These are phyloP conservation scores for Candida pseudocylindracea DNA, from an alignment of 1,139 yeast species.

Conservation along the genomic window DNA sequence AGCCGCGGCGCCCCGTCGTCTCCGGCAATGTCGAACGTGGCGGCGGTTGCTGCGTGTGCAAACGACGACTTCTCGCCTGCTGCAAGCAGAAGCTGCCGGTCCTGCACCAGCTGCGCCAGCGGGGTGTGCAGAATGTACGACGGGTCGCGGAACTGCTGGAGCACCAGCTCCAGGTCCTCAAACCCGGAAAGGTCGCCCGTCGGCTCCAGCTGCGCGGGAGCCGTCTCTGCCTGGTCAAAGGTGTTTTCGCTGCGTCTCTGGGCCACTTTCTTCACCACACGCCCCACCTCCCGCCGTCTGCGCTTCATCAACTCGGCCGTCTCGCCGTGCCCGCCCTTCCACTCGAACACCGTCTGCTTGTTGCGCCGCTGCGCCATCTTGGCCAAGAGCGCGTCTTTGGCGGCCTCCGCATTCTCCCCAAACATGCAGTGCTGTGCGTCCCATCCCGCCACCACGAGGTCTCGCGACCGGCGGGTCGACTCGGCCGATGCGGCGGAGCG, in stretches of 20 bases:
- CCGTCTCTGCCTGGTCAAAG: too few species aligned
- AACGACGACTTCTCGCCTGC: conserved; percentile 21
- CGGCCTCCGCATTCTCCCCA: conserved; percentile 52
- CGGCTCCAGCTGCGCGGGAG: conserved; percentile 25
- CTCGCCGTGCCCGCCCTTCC: conserved; percentile 24
- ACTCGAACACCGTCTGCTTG: conserved; percentile 89
- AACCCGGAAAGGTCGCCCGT: conserved; percentile 24
- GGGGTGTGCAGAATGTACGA: conserved; percentile 81
- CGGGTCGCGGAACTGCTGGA: conserved; percentile 51
- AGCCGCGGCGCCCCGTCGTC: conserved; percentile 54
- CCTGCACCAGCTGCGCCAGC: conserved; percentile 60
- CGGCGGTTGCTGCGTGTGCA: conserved; percentile 64
- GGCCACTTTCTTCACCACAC: conserved; percentile 56
- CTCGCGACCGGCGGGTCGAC: conserved; percentile 68
- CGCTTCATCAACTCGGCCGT: conserved; percentile 65
- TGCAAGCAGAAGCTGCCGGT: conserved; percentile 44
- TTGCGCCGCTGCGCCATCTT: conserved; percentile 43
- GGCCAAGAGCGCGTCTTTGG: conserved; percentile 50
- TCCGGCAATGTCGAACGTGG: conserved; percentile 63
- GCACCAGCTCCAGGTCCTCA: conserved; percentile 30
- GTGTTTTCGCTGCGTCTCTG: conserved; percentile 28
- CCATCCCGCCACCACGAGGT: conserved; percentile 65
- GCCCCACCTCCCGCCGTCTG: conserved; percentile 74
- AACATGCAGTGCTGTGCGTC: conserved; percentile 67
- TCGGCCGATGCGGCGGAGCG: conserved; percentile 74